A percentile compares a stretch with the other conserved stretches of the same genome.
These are phyloP conservation scores for Rhazya stricta DNA, from an alignment of 257 asterid species.

Conservation along the genomic window DNA sequence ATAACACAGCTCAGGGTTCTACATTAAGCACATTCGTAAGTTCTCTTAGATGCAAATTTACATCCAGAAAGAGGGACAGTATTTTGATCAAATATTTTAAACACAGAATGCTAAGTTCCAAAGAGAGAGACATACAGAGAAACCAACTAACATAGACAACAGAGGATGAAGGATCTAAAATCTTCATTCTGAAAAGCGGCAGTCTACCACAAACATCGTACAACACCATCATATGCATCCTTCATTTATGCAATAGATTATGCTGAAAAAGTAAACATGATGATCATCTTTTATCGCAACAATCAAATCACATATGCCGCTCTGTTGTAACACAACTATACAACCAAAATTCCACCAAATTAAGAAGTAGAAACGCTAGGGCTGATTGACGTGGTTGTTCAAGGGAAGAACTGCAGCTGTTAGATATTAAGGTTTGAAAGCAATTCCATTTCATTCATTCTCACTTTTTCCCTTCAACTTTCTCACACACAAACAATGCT, in stretches of 20 bases:
- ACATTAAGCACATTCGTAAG: neutral
- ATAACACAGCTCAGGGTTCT: neutral
- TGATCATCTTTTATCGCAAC: neutral
- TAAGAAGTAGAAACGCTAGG: neutral
- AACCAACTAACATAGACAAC: neutral
- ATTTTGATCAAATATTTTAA: neutral
- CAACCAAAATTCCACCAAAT: neutral
- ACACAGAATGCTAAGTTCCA: neutral
- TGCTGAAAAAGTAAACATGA: neutral
- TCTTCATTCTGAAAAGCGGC: neutral
- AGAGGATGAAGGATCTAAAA: neutral
- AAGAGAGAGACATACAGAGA: no score
- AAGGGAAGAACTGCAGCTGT: neutral
- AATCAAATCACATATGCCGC: neutral
- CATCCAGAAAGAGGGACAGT: neutral
- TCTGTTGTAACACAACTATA: neutral
- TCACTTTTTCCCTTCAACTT: neutral
- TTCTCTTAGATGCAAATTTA: neutral
- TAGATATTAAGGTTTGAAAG: neutral
- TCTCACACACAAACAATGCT: neutral
- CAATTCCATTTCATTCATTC: neutral
- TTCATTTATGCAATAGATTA: neutral
- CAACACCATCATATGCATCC: neutral
- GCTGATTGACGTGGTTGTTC: no score
- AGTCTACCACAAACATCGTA: neutral